These are phyloP conservation scores for Haplographium delicatum DNA, from an alignment of 495 filamentous ascomycete genomes.

Conservation along the genomic window DNA sequence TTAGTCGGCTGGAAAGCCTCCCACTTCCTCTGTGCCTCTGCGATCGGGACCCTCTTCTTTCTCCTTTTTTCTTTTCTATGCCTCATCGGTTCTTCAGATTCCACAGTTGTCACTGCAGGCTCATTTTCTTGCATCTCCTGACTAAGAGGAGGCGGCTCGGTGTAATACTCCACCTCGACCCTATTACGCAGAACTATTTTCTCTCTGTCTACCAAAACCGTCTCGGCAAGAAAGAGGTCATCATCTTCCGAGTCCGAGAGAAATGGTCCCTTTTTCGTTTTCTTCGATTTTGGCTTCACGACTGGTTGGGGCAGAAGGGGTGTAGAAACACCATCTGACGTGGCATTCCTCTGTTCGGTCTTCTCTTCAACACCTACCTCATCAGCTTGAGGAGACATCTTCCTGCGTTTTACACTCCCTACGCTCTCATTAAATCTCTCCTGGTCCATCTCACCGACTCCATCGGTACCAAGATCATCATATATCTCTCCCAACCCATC, in stretches of 20 bases:
- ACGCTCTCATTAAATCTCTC: slow-evolving; percentile 47
- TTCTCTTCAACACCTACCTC: not conserved
- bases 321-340: slow-evolving; percentile 5
- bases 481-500: slow-evolving; percentile 30
- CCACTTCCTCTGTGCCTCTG: slow-evolving; percentile 16
- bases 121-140: slow-evolving; percentile 13
- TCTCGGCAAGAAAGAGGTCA: slow-evolving; percentile 12
- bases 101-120: slow-evolving; percentile 3
- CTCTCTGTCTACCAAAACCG: no score
- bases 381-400: slow-evolving; percentile 1
- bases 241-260: slow-evolving; percentile 27
- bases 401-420: slow-evolving; percentile 41
- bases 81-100: slow-evolving; percentile 4
- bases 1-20: slow-evolving; percentile 20
- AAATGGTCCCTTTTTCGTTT: slow-evolving; percentile 31
- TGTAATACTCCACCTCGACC: no score
- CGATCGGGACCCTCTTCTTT: slow-evolving; percentile 19
- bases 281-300: slow-evolving; percentile 37
- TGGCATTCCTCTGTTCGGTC: not conserved
- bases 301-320: slow-evolving; percentile 3
- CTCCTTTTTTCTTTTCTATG: not conserved
- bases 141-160: no score
- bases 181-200: no score
- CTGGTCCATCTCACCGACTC: slow-evolving; percentile 20
- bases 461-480: slow-evolving; percentile 41